A percentile compares a stretch with the other conserved stretches of the same genome.
phyloP scores from a whole-genome alignment of 768 basidiomycete genomes.

The Pholiota conissans region DNA sequence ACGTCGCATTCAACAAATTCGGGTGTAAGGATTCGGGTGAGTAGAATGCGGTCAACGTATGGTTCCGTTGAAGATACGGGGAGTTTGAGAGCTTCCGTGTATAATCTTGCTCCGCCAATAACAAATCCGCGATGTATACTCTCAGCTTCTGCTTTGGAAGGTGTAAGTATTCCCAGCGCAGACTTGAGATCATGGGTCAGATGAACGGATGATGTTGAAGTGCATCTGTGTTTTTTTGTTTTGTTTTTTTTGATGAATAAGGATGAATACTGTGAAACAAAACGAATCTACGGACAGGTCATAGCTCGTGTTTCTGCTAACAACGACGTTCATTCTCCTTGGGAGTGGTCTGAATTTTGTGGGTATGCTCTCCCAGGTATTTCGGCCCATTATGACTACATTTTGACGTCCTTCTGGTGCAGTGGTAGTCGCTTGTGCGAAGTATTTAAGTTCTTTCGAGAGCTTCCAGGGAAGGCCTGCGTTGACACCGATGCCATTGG shows the following conservation, averaged over 20 bases:
- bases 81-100: constrained; percentile 62
- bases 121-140: constrained; percentile 67
- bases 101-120: constrained; percentile 91
- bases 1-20: constrained; percentile 84
- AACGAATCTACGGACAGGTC: constrained; percentile 50
- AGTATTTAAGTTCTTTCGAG: constrained; percentile 88
- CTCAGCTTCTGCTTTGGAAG: constrained; percentile 20
- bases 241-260: background rate
- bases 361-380: constrained; percentile 98
- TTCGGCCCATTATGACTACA: constrained; percentile 91
- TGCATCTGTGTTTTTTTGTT: constrained; percentile 12
- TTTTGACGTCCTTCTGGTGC: constrained; percentile 61
- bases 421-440: constrained; percentile 72
- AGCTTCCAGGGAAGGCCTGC: constrained; percentile 86
- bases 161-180: constrained; percentile 33
- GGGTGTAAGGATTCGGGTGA: constrained; percentile 80
- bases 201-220: constrained; percentile 27
- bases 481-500: constrained; percentile 84
- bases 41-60: constrained; percentile 77
- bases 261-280: background rate
- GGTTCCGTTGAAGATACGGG: constrained; percentile 30
- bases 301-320: constrained; percentile 61
- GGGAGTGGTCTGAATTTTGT: constrained; percentile 77
- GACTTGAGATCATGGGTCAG: constrained; percentile 42
- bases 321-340: constrained; percentile 74